Conservation (phyloP, 2,329 filamentous ascomycete species). For the Xylaria sp. region DNA sequence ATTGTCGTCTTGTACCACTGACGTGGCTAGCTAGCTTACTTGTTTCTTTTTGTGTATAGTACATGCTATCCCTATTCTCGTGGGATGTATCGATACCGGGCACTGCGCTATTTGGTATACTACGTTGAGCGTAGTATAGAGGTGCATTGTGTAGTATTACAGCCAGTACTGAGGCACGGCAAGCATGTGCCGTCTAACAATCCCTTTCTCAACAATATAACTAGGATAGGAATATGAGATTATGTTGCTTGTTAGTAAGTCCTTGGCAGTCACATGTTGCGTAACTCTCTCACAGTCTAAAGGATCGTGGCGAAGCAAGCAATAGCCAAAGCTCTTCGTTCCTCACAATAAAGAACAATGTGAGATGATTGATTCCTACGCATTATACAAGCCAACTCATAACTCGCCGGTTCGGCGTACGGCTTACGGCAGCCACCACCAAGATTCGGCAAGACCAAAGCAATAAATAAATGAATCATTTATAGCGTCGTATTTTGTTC, state of each 20-base stretch:
- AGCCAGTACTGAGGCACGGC: slow-evolving; percentile 4
- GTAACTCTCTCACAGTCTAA: background rate
- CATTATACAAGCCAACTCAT: background rate
- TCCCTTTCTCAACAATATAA: background rate
- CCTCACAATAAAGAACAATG: background rate
- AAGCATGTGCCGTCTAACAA: background rate
- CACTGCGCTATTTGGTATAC: slow-evolving; percentile 14
- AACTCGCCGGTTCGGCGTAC: background rate
- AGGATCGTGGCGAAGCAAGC: background rate
- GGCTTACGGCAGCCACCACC: background rate
- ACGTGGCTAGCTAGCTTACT: slow-evolving; percentile 28
- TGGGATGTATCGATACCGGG: slow-evolving; percentile 12
- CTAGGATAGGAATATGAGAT: background rate
- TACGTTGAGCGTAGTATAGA: slow-evolving; percentile 30
- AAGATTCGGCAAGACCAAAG: background rate
- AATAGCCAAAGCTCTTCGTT: background rate
- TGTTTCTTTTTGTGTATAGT: slow-evolving; percentile 3
- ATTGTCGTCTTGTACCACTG: slow-evolving; percentile 30
- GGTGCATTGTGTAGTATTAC: background rate
- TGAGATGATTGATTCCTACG: slow-evolving; percentile 3
- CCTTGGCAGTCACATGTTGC: background rate
- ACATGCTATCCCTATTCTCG: slow-evolving; percentile 14
- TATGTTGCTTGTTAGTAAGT: background rate
- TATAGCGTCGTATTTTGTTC: background rate
- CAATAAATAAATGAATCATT: slow-evolving; percentile 4